Base-by-base conservation (phyloP, 2,329 filamentous ascomycete genomes). In the Talaromyces albobiverticillius region DNA sequence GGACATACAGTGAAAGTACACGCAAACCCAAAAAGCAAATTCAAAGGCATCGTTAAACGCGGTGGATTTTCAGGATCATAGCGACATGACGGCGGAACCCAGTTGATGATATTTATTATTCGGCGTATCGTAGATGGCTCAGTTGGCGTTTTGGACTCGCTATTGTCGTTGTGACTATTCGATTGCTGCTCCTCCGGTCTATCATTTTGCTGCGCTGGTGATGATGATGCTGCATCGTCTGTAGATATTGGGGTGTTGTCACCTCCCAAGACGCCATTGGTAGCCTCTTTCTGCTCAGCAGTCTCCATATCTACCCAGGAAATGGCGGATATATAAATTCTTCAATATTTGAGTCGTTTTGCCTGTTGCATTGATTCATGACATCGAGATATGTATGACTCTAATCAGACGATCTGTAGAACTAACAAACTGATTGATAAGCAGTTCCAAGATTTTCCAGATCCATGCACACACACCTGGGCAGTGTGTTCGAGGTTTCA, bases 1-100 rank as follows among this genome's bases (percentile, higher is more conserved):
- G 14, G 10, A 46, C 32, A 31, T 46, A 51, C 46, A 45, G 66
- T 68, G 52, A 69, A 68, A 2, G 66, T 67, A 4, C 73, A 79
- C 0, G 81, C 87, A 46, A 64, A 63, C 5, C 62, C 85, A 58
- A 90, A 90, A 1, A 92, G 71, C 2, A 90, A 67, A 62, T 92
- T 92, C 65, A 89, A 74, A 2, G 76, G 74, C 61, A 89, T 72
- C 1, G 82, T 86, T 68, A 93, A 90, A 29, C 79, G 75, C 0
- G 86, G 86, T 7, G 88, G 88, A 52, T 81, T 78, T 0, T 81
- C 68, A 0, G 84, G 79, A 60, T 90, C 79, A 74, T 86, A 92
- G 43, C 88, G 83, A 66, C 87, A 88, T 60, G 81, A 78, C 50
- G 77, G 76, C 0, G 88, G 88, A 32, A 81, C 83, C 79, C 82